Base-by-base conservation (phyloP, 257 asterid genomes). In the Gynochthodes officinalis region DNA sequence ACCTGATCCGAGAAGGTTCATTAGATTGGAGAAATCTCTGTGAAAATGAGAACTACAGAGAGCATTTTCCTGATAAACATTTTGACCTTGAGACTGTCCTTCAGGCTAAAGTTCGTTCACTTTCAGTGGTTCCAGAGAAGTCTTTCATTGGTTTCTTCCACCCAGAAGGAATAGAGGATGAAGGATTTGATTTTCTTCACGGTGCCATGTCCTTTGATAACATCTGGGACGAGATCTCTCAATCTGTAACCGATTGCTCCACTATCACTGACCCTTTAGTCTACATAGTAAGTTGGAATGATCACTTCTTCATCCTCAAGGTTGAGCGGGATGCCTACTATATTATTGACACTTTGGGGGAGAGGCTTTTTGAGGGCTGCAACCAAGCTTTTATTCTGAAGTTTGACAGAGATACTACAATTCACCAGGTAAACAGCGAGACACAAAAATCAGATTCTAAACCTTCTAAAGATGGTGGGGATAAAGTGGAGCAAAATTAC, bases 11-110 rank as follows among this genome's bases (percentile, higher is more conserved):
- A 9, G 97, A 92, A 76, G 97, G 97, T 48, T 92, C 97, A 2
- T 73, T 82, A 35, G 90, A 92, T 74, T 92, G 97, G 97, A 89
- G 97, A 72, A 89, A 86, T 58, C 96, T 92, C 21, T 92, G 97
- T 32, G 92, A 84, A 58, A 83, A 89, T 11, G 85, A 80, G 61
- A 77, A 75, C 12, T 89, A 87, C 58, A 73, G 25, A 67, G 93
- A 82, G 55, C 79, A 81, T 35, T 92, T 92, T 77, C 92, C 96
- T 0, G 97, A 92, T 84, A 92, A 87, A 79, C 97, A 92, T 85
- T 92, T 92, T 40, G 97, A 92, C 65, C 96, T 92, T 0, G 97
- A 92, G 71, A 89, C 97, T 0, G 89, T 92, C 54, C 73, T 92
- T 37, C 84, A 82, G 78, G 92, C 96, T 7, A 77, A 82, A 83